Base-by-base conservation (phyloP, 768 basidiomycete genomes). In the Mycena pura region DNA sequence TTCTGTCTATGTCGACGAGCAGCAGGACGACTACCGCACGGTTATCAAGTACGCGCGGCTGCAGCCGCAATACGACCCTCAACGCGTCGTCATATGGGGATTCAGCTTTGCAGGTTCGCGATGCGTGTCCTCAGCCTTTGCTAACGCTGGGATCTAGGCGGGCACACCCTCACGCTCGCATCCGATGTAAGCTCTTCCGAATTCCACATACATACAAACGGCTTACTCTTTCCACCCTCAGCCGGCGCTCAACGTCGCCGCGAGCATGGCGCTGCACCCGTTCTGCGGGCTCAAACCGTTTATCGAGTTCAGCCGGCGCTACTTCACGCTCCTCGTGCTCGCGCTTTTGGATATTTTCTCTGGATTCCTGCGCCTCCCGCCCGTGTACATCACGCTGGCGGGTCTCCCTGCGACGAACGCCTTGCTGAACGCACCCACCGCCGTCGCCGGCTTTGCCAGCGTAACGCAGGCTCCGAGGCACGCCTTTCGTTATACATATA, bases 1-100 rank as follows among this genome's bases (percentile, higher is more conserved):
- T 41, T 47, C 61, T 14, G 29, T 76, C 5, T 65, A 63, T 27
- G 63, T 74, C 14, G 63, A 65, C 0, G 75, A 76, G 39, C 75
- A 75, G 56, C 69, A 72, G 38, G 75, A 75, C 2, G 76, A 77
- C 68, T 77, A 78, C 55, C 64, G 72, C n/a, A 72, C 74, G 3
- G 76, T 78, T 25, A 55, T 79, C 40, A 73, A 74, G 43, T 77
- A 68, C 43, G 71, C 69, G 34, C 63, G 73, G n/a, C 69, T 69
- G 52, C 70, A 72, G 57, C 49, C 68, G 3, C 65, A 72, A 22
- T 73, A 73, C 41, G 74, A 78, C 53, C 66, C 73, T 2, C 68
- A 74, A 10, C 64, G 69, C 27, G 62, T 77, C 29, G 46, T 78
- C 10, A 25, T 77, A 0, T 78, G 77, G 77, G 77, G 77, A 0